Base-by-base conservation (phyloP, 805 yeast genomes). In the Brettanomyces naardenensis region DNA sequence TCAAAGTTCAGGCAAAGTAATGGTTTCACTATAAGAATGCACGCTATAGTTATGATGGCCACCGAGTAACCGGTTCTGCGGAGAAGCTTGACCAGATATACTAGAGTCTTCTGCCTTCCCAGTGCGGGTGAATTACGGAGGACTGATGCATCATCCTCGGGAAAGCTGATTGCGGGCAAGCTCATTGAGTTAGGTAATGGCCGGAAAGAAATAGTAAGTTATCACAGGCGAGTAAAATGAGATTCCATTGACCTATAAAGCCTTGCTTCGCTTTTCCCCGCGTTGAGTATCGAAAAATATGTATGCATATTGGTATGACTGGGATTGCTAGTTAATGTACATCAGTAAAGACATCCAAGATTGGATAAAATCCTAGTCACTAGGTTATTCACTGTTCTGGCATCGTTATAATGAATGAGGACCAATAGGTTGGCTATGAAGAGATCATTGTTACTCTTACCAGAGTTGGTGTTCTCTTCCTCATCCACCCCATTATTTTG, bases 21-120 rank as follows among this genome's bases (percentile, higher is more conserved):
- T 3, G 78, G 78, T 37, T 62, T 63, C 10, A 73, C 34, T 4
- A 59, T 47, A 5, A 62, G 44, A 13, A 65, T 52, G 6, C 61
- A 58, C 1, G 62, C 13, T 4, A 55, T 31, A 39, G 60, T 65
- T 1, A 62, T 42, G 0, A 53, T 38, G 1, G 62, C 44, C 6
- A 66, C 36, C 0, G 52, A 44, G 19, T 58, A 50, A 0, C 69
- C 68, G 4, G 71, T 62, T 13, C 50, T 47, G 39, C 65, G 56
- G 0, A 68, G 51, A 5, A 66, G 44, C 17, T 46, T 45, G 11
- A 52, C 43, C 21, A 62, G 39, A 40, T 44, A 59, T 10, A 52
- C 39, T 21, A 62, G 31, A 3, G 64, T 54, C 21, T 54, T 47
- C 19, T 44, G 34, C 9, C 18, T 6, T 13, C 22, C 17, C 11